A percentile compares a stretch with the other conserved stretches of the same genome.
Conservation (phyloP, 371 early-diverging fungal species). For the Mucor mucedo region DNA sequence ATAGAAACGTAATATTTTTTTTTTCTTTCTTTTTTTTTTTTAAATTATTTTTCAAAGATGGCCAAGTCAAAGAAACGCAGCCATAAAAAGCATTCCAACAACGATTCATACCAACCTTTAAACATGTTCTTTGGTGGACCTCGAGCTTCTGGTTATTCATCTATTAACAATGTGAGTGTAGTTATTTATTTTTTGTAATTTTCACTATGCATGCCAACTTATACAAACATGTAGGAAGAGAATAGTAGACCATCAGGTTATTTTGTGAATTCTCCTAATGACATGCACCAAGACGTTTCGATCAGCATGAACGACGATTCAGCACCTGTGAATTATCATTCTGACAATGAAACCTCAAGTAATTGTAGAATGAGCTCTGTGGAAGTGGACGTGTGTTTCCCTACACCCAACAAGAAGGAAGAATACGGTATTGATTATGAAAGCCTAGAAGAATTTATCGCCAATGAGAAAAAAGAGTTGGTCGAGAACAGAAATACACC, state of each 20-base stretch:
- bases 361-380: constrained; percentile 27
- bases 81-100: constrained; percentile 6
- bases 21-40: too few species aligned
- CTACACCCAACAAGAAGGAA: constrained; percentile 36
- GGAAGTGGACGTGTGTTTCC: constrained; percentile 54
- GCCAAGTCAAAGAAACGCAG: constrained; percentile 29
- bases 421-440: constrained; percentile 43
- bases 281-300: constrained; percentile 8
- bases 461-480: constrained; percentile 15
- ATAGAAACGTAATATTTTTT: too few species aligned
- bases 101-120: constrained; percentile 5
- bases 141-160: constrained; percentile 12
- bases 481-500: constrained; percentile 3
- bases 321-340: constrained; percentile 21
- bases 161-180: constrained; percentile 12
- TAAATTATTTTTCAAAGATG: constrained; percentile 7
- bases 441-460: constrained; percentile 28
- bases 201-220: too few species aligned
- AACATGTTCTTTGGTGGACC: constrained; percentile 28
- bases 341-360: constrained; percentile 34
- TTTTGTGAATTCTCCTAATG: constrained; percentile 1
- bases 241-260: not conserved
- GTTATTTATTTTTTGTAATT: too few species aligned
- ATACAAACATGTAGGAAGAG: not conserved
- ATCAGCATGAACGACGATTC: constrained; percentile 20